These are phyloP conservation scores for Talaromyces piceae DNA, from an alignment of 2,329 filamentous ascomycete species.

Conservation along the genomic window DNA sequence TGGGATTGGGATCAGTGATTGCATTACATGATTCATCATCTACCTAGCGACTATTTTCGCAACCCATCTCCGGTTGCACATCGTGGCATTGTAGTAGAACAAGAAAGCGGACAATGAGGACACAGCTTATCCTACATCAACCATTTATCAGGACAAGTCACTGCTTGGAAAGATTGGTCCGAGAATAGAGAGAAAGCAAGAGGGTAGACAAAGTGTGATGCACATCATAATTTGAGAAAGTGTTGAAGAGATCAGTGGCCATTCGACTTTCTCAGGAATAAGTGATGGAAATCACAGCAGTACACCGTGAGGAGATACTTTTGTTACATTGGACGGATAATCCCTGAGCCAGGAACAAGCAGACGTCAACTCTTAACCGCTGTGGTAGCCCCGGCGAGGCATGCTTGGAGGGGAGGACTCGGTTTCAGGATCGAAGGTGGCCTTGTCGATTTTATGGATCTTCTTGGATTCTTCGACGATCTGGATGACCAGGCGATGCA, in stretches of 20 bases:
- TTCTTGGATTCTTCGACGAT: conserved; percentile 5
- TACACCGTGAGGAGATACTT: too few relatives aligned
- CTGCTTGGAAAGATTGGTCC: too few relatives aligned
- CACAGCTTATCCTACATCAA: too few relatives aligned
- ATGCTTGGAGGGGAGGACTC: background rate
- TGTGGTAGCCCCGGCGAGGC: background rate
- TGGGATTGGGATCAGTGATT: too few relatives aligned
- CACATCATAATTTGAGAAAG: too few relatives aligned
- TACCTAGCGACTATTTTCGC: background rate
- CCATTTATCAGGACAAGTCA: too few relatives aligned
- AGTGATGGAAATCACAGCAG: background rate
- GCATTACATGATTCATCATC: background rate
- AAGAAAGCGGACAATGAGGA: too few relatives aligned
- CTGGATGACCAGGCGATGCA: conserved; percentile 5
- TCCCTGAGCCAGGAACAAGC: background rate
- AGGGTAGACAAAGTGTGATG: too few relatives aligned
- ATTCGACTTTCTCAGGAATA: background rate
- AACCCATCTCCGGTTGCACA: background rate
- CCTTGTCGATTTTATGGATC: conserved; percentile 3
- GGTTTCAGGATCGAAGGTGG: background rate
- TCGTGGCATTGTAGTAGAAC: background rate
- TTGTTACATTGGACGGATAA: too few relatives aligned
- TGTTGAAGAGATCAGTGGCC: background rate
- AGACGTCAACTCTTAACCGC: background rate
- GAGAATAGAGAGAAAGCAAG: too few relatives aligned